Percentiles rank a stretch among this genome's conserved stretches.
phyloP scores from a whole-genome alignment of 2,329 filamentous ascomycete species.

The Colletotrichum scovillei region DNA sequence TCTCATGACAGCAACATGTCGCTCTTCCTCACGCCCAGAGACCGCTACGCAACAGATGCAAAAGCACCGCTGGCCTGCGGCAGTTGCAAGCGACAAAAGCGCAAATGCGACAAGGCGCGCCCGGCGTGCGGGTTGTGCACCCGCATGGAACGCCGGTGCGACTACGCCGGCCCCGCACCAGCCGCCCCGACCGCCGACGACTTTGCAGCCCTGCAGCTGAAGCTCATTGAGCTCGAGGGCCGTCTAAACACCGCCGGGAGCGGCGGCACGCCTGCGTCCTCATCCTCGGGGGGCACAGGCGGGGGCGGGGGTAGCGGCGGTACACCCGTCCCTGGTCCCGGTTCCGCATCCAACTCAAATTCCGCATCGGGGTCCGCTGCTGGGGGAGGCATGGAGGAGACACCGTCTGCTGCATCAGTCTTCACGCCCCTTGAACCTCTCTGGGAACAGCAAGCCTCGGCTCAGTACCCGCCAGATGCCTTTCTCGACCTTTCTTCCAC shows the following conservation, averaged over 20 bases:
- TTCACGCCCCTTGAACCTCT: conserved; percentile 3
- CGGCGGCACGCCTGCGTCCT: not conserved
- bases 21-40: conserved; percentile 11
- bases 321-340: not conserved
- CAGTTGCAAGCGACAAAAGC: conserved; percentile 51
- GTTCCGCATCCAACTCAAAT: not conserved
- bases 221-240: conserved; percentile 51
- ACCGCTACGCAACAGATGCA: conserved; percentile 1
- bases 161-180: conserved; percentile 49
- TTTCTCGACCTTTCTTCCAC: conserved; percentile 57
- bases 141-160: conserved; percentile 53
- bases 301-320: no score
- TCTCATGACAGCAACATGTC: not conserved
- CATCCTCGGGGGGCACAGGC: not conserved
- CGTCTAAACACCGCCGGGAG: conserved; percentile 41
- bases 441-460: not conserved
- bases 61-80: conserved; percentile 26
- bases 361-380: not conserved
- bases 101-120: conserved; percentile 62
- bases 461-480: conserved; percentile 52
- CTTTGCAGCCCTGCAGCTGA: conserved; percentile 49
- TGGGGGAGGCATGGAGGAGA: conserved; percentile 1
- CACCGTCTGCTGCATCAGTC: not conserved
- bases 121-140: conserved; percentile 60
- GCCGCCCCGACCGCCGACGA: conserved; percentile 52